A percentile compares a stretch with the other conserved stretches of the same genome.
phyloP scores from a whole-genome alignment of 768 basidiomycete genomes.

The Mycena pura region DNA sequence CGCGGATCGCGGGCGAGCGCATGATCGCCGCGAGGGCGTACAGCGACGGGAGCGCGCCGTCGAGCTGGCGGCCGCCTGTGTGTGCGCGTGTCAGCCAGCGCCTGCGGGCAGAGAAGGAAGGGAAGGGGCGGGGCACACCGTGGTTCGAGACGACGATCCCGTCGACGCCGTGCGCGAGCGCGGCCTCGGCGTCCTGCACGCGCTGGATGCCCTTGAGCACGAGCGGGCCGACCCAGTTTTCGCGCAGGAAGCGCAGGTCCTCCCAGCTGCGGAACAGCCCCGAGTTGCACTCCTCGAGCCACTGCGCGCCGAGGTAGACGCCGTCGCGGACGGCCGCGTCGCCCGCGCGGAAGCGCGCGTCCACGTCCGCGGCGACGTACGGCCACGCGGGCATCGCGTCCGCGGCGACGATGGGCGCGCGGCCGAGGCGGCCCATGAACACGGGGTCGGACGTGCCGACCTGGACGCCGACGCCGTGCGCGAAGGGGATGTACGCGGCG shows the following conservation, averaged over 20 bases:
- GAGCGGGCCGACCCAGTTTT: conserved; percentile 81
- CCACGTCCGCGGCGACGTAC: conserved; percentile 57
- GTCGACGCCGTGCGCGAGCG: conserved; percentile 66
- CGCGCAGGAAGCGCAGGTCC: conserved; percentile 68
- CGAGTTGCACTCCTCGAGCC: conserved; percentile 68
- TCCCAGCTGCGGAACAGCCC: conserved; percentile 75
- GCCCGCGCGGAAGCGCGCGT: conserved; percentile 49
- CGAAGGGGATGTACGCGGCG: conserved; percentile 68
- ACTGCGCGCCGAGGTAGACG: conserved; percentile 61
- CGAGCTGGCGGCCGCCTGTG: conserved; percentile 74
- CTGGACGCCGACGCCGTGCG: conserved; percentile 68
- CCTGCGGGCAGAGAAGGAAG: not conserved
- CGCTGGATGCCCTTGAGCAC: conserved; percentile 81
- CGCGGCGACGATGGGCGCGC: conserved; percentile 49
- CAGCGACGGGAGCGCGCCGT: conserved; percentile 79
- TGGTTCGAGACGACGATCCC: conserved; percentile 86
- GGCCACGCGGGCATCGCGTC: conserved; percentile 63
- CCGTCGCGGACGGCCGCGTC: conserved; percentile 51
- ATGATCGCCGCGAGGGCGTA: conserved; percentile 74
- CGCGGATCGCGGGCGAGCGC: conserved; percentile 62
- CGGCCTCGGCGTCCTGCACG: conserved; percentile 72
- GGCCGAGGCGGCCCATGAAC: conserved; percentile 68
- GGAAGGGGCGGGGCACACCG: conserved; percentile 46
- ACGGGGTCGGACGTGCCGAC: conserved; percentile 77
- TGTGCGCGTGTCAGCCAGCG: not conserved